phyloP scores from a whole-genome alignment of 1,284 basidiomycete genomes.

The Sanghuangporus sanghuang region DNA sequence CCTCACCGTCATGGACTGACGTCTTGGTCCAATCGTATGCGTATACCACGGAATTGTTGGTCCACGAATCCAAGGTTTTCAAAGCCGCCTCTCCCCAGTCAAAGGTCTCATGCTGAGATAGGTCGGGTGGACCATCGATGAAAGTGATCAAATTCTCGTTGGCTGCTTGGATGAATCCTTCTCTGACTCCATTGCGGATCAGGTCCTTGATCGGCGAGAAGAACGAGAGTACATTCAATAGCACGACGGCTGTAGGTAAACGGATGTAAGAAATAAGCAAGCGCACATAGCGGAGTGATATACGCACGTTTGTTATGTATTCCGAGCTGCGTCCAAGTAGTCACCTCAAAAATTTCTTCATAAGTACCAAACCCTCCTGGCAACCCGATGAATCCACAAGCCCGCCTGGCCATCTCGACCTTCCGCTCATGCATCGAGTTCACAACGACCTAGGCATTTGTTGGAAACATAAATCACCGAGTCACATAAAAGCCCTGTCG shows the following conservation, averaged over 20 bases:
- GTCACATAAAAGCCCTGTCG: not conserved
- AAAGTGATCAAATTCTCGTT: slow-evolving; percentile 63
- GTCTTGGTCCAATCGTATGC: slow-evolving; percentile 16
- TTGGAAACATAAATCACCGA: not conserved
- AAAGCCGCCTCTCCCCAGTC: slow-evolving; percentile 79
- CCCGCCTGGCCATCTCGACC: slow-evolving; percentile 77
- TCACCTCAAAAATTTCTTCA: slow-evolving; percentile 89
- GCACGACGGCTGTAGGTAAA: slow-evolving; percentile 55
- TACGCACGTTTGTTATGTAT: slow-evolving; percentile 80
- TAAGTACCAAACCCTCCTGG: slow-evolving; percentile 92
- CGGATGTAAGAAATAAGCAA: not conserved
- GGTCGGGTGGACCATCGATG: slow-evolving; percentile 63
- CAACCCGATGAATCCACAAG: slow-evolving; percentile 77
- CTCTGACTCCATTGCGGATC: slow-evolving; percentile 58
- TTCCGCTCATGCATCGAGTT: slow-evolving; percentile 92
- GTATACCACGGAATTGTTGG: slow-evolving; percentile 21
- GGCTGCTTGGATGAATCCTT: slow-evolving; percentile 69
- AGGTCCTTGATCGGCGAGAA: slow-evolving; percentile 76
- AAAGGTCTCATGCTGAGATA: slow-evolving; percentile 48
- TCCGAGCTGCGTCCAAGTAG: slow-evolving; percentile 88
- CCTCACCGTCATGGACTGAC: not conserved
- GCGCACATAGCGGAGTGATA: slow-evolving; percentile 11
- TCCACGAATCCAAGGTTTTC: slow-evolving; percentile 63
- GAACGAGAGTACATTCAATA: slow-evolving; percentile 79
- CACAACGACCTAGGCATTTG: slow-evolving; percentile 54